These are phyloP conservation scores for Selaginella moellendorffii DNA, from an alignment of 75 land plant genomes.

Conservation along the genomic window DNA sequence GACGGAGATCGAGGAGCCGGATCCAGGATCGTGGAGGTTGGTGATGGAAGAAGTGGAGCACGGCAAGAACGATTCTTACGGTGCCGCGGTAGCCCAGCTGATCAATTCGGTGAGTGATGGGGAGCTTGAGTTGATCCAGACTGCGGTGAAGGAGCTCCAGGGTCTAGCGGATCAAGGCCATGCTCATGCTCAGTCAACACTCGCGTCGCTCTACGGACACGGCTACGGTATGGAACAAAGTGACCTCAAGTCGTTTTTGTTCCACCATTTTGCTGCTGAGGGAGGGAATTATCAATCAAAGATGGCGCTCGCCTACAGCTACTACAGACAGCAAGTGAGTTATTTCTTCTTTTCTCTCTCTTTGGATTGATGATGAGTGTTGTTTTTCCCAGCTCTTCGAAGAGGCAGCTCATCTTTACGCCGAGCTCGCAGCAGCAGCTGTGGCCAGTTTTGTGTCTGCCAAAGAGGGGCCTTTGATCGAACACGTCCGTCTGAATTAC, in stretches of 20 bases:
- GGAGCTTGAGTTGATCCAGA: conserved; percentile 23
- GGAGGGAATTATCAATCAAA: conserved; percentile 74
- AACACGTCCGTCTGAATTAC: conserved; percentile 61
- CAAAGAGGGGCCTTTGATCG: conserved; percentile 71
- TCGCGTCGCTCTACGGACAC: conserved; percentile 45
- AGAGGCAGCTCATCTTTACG: conserved; percentile 68
- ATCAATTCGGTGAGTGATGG: conserved; percentile 26
- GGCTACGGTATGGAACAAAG: conserved; percentile 40
- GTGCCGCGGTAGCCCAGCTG: conserved; percentile 34
- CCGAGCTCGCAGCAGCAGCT: conserved; percentile 78
- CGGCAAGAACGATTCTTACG: conserved; percentile 13
- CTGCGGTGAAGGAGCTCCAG: conserved; percentile 26
- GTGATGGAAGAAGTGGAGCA: background rate
- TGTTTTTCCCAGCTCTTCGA: conserved; percentile 54
- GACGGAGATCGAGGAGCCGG: background rate
- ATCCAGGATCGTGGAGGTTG: background rate
- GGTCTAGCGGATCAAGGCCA: conserved; percentile 34
- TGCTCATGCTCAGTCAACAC: conserved; percentile 66
- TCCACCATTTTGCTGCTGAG: conserved; percentile 62
- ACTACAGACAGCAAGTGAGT: conserved; percentile 42
- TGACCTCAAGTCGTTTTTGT: conserved; percentile 52
- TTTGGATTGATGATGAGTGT: background rate
- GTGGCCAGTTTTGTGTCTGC: conserved; percentile 70
- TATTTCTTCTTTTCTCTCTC: background rate
- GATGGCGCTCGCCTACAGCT: conserved; percentile 75